A percentile compares a stretch with the other conserved stretches of the same genome.
Evolutionary conservation across 139 green algal genomes (phyloP).

Genomic region (Tetradesmus obliquus): DNA sequence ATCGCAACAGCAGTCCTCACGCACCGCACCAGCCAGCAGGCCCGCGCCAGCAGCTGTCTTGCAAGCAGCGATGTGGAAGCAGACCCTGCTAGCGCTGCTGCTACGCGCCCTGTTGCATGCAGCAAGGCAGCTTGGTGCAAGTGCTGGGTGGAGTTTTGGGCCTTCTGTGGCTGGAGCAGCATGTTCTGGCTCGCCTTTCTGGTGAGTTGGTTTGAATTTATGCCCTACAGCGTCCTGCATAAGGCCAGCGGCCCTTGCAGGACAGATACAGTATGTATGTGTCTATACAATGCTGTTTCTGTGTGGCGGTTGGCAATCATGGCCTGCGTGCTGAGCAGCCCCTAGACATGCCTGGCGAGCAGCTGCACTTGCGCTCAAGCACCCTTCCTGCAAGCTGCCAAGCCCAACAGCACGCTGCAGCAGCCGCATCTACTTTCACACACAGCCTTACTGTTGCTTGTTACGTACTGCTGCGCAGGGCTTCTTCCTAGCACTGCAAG

Average conservation of each 20-base stretch:
- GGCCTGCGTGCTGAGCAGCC: too few relatives aligned
- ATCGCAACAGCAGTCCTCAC: neutral
- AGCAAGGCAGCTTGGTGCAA: conserved; percentile 15
- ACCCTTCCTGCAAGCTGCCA: too few relatives aligned
- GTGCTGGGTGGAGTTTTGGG: conserved; percentile 13
- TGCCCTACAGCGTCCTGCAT: neutral
- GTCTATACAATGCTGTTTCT: neutral
- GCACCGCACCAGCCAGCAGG: neutral
- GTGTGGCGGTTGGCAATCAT: too few relatives aligned
- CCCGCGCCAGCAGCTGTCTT: neutral
- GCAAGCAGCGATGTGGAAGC: conserved; percentile 10
- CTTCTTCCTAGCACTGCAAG: conserved; percentile 41
- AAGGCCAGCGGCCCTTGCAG: neutral
- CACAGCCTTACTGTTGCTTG: neutral
- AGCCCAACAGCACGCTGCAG: too few relatives aligned
- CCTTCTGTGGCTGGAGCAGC: conserved; percentile 37
- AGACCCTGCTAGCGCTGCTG: neutral
- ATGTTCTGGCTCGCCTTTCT: conserved; percentile 37
- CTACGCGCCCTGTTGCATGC: conserved; percentile 1
- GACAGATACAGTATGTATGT: neutral
- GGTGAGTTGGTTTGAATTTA: neutral
- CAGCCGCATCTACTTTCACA: neutral
- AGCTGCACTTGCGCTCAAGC: too few relatives aligned
- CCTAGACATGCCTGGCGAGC: too few relatives aligned
- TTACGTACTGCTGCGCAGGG: neutral